A percentile compares a stretch with the other conserved stretches of the same genome.
These are phyloP conservation scores for Fusarium ambrosium DNA, from an alignment of 2,329 filamentous ascomycete genomes.

Conservation along the genomic window DNA sequence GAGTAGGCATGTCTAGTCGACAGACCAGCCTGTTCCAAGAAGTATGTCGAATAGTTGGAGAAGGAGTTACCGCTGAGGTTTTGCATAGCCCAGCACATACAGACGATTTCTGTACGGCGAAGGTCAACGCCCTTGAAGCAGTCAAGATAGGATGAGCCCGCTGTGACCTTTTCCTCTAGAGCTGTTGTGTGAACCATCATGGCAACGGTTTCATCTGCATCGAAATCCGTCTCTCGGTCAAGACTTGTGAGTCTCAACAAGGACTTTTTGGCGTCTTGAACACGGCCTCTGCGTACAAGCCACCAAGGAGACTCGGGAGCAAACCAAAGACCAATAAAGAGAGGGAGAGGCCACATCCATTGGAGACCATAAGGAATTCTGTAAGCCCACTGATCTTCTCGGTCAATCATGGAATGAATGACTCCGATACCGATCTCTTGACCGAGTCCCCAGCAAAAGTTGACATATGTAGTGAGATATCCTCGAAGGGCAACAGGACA, in stretches of 20 bases:
- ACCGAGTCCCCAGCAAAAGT: slow-evolving; percentile 83
- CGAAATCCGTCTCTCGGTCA: slow-evolving; percentile 76
- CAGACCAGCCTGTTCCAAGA: slow-evolving; percentile 71
- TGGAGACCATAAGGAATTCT: slow-evolving; percentile 79
- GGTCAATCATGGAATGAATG: slow-evolving; percentile 75
- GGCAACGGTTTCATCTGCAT: slow-evolving; percentile 85
- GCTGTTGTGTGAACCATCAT: slow-evolving; percentile 95
- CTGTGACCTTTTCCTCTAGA: slow-evolving; percentile 81
- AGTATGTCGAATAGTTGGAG: slow-evolving; percentile 75
- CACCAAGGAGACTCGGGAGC: slow-evolving; percentile 82
- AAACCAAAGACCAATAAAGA: slow-evolving; percentile 75
- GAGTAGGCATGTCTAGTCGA: slow-evolving; percentile 63
- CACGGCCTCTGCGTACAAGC: slow-evolving; percentile 75
- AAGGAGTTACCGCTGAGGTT: slow-evolving; percentile 74
- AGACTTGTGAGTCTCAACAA: slow-evolving; percentile 75
- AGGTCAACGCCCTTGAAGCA: slow-evolving; percentile 86
- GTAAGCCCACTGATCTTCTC: slow-evolving; percentile 77
- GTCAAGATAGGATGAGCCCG: slow-evolving; percentile 81
- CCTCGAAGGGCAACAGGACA: slow-evolving; percentile 79
- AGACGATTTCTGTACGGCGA: slow-evolving; percentile 80
- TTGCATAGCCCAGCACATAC: slow-evolving; percentile 74
- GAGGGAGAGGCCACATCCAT: slow-evolving; percentile 82
- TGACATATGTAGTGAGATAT: slow-evolving; percentile 80
- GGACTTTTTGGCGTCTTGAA: slow-evolving; percentile 75
- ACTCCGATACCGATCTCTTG: slow-evolving; percentile 80